Base-by-base conservation (phyloP, 2,329 filamentous ascomycete genomes). In the Apiospora pterosperma region DNA sequence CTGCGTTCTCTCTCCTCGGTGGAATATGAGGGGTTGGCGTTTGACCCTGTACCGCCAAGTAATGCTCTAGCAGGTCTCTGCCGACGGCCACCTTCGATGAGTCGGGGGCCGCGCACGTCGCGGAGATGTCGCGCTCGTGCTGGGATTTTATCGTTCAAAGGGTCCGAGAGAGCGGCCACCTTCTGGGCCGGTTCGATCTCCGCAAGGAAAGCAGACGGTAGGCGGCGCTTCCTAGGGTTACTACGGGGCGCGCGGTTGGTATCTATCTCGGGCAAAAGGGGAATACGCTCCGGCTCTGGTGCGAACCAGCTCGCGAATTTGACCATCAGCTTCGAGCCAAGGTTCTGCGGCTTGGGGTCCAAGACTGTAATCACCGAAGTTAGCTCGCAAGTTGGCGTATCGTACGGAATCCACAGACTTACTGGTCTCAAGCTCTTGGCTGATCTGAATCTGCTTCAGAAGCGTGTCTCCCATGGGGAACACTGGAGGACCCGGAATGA, bases 401-500 rank as follows among this genome's bases (percentile, higher is more conserved):
- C 28, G 21, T 55, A 8, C 12, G 19, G 5, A 21, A 21, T 12
- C 25, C 34, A 12, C 2, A 8, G 58, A 69, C 73, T 69, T 71
- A 76, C 74, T 66, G 7, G 61, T 59, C 62, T 69, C 70, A 7
- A 75, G 67, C 23, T 72, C 63, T 10, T 69, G 36, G 55, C 72
- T 74, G 6, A 75, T 65, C 21, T 67, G 38, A 16, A 71, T 34
- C 62, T 74, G 70, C 70, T 81, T 77, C 63, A 74, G 66, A 36
- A 73, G 68, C 14, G 79, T 79, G 36, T 81, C 80, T 3, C 78
- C 79, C 62, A 76, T 72, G 3, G 73, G 73, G 65, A 75, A 80
- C 11, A 72, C 36, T 10, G 75, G 74, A 52, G 75, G 75, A 0
- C 78, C 77, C 0, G 67, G 66, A 3, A 72, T 67, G 59, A 71